Evolutionary conservation across 139 green algal species (phyloP).

Genomic region (Chlorella sp.): DNA sequence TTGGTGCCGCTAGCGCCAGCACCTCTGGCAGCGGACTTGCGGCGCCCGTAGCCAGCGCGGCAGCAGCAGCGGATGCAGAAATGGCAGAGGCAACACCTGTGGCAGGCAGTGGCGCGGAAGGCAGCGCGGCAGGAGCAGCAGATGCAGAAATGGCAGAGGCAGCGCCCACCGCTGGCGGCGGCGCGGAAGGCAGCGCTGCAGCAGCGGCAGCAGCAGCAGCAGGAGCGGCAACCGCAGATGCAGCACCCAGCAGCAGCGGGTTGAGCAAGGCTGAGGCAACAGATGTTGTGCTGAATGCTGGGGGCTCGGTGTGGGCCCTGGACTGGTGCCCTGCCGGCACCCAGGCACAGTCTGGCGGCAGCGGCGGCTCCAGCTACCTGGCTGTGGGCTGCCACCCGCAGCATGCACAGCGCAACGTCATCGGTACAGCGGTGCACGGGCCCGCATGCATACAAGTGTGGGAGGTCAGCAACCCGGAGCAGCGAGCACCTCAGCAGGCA

Average conservation of each 20-base stretch:
- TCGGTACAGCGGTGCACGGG: slow-evolving; percentile 37
- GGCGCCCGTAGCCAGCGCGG: background rate
- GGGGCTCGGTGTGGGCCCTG: slow-evolving; percentile 60
- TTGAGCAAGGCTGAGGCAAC: background rate
- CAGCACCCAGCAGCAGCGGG: background rate
- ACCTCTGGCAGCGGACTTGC: background rate
- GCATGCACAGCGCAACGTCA: slow-evolving; percentile 14
- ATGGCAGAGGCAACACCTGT: no score
- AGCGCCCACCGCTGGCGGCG: background rate
- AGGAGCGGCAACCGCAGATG: background rate
- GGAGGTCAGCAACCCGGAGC: slow-evolving; percentile 42
- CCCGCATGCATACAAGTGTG: slow-evolving; percentile 63
- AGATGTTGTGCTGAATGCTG: slow-evolving; percentile 54
- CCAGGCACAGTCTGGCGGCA: background rate
- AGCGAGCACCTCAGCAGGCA: background rate
- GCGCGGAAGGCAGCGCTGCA: background rate
- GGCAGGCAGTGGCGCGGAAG: background rate
- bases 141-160: no score
- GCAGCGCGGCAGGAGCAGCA: no score
- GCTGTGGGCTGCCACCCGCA: slow-evolving; percentile 56
- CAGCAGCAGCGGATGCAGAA: background rate
- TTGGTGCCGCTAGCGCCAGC: slow-evolving; percentile 7
- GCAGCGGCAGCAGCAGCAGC: background rate
- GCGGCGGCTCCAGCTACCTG: slow-evolving; percentile 30
- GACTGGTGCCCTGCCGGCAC: slow-evolving; percentile 58